Base-by-base conservation (phyloP, 352 stramenopile genomes). In the Pythium aquatile region DNA sequence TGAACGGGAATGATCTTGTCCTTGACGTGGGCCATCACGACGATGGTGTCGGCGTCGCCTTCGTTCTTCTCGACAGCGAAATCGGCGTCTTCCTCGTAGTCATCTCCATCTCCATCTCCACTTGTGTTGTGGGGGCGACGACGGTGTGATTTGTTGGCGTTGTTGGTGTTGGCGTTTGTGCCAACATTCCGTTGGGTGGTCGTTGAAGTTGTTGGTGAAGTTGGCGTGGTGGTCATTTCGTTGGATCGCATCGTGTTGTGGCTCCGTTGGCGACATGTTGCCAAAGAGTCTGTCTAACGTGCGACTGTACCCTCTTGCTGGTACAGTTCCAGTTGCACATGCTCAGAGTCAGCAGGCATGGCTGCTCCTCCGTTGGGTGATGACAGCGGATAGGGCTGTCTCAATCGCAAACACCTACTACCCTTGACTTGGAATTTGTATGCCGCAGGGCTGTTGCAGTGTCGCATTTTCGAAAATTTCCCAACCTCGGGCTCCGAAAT, bases 1-100 rank as follows among this genome's bases (percentile, higher is more conserved):
- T 78, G 74, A 26, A 91, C 70, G 1, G 79, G 73, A 58, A 93
- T 87, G 63, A 89, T 79, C 68, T 89, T 88, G 65, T 93, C 82
- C 5, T 69, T 65, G 24, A 91, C 72, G 61, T 90, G 81, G n/a
- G 75, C 79, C 61, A 90, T 59, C 24, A 90, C 61, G 2, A 74
- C 78, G 57, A 89, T 87, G 33, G 80, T 79, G 49, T 87, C 80
- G 7, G 77, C 67, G 24, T 72, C 70, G 32, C 76, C 80, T 16
- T 89, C 80, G 64, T 89, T 87, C 16, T 57, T 61, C 33, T 63
- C 63, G 42, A 73, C 63, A 7, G 58, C 52, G 29, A 52, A 64
- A 20, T 60, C 54, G 28, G 54, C 16, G 24, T 64, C 37, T 20
- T 53, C 55, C 20, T 24, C 20, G 20, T 24, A 24, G 29, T 66